A percentile compares a stretch with the other conserved stretches of the same genome.
phyloP scores from a whole-genome alignment of 1,284 basidiomycete species.

The Cystobasidium slooffiae region DNA sequence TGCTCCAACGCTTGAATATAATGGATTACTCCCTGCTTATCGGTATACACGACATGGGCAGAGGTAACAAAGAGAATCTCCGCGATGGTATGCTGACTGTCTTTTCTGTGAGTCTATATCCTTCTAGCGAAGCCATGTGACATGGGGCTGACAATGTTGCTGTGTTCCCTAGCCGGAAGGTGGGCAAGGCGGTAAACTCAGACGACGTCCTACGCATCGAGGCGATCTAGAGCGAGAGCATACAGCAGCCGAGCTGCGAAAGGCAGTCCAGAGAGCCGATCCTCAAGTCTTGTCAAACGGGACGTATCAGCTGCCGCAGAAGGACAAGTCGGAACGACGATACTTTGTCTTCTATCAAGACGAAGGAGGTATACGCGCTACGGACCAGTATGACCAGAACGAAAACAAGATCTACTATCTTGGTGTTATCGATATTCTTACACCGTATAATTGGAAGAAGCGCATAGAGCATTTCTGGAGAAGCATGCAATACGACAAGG shows the following conservation, averaged over 20 bases:
- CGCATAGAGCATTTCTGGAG: conserved; percentile 91
- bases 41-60: conserved; percentile 87
- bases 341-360: conserved; percentile 96
- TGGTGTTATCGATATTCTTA: conserved; percentile 89
- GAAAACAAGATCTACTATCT: conserved; percentile 85
- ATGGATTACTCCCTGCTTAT: conserved; percentile 98
- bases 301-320: conserved; percentile 68
- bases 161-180: conserved; percentile 74
- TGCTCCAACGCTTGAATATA: conserved; percentile 79
- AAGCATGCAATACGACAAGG: conserved; percentile 79
- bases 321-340: conserved; percentile 71
- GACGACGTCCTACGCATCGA: conserved; percentile 64
- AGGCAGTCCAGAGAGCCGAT: conserved; percentile 81
- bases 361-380: conserved; percentile 89
- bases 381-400: conserved; percentile 77
- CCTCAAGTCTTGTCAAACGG: conserved; percentile 71
- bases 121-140: too few species aligned
- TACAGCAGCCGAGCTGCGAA: conserved; percentile 80
- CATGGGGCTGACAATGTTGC: too few species aligned
- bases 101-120: too few species aligned
- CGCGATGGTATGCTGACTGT: conserved; percentile 86
- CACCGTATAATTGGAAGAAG: conserved; percentile 81
- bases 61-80: conserved; percentile 89
- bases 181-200: conserved; percentile 59
- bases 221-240: conserved; percentile 55